Evolutionary conservation across 1,139 yeast species (phyloP).

Genomic region (Hemisphaericaspora lyxosophila): DNA sequence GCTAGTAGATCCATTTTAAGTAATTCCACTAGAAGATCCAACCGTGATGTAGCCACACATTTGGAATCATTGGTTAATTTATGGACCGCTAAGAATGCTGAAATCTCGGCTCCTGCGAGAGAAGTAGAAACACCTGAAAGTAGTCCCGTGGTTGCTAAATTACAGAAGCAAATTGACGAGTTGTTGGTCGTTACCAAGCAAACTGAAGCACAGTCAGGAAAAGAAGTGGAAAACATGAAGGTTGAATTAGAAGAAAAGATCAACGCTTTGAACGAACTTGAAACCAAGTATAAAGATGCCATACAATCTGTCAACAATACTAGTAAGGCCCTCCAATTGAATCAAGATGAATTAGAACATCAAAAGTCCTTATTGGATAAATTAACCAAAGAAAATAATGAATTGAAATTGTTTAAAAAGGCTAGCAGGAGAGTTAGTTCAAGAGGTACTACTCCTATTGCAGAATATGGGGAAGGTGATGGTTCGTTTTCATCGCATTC

Average conservation of each 20-base stretch:
- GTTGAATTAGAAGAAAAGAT: conserved; percentile 33
- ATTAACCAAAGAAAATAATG: conserved; percentile 67
- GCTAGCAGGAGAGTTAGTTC: conserved; percentile 34
- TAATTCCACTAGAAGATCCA: conserved; percentile 22
- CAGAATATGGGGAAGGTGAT: conserved; percentile 16
- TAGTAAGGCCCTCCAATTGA: conserved; percentile 68
- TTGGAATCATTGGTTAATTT: conserved; percentile 39
- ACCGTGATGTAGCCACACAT: conserved; percentile 39
- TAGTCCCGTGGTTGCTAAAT: conserved; percentile 33
- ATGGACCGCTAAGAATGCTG: conserved; percentile 27
- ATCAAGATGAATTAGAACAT: conserved; percentile 67
- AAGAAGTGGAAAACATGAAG: conserved; percentile 37
- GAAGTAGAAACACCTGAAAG: conserved; percentile 15
- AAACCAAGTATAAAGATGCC: conserved; percentile 66
- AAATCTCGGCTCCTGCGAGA: conserved; percentile 10
- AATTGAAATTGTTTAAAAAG: conserved; percentile 55
- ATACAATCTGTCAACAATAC: conserved; percentile 72
- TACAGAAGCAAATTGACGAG: conserved; percentile 51
- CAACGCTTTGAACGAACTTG: conserved; percentile 39
- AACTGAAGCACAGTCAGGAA: conserved; percentile 33
- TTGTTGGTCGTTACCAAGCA: conserved; percentile 39
- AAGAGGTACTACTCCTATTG: conserved; percentile 24
- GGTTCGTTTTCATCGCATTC: conserved; percentile 3
- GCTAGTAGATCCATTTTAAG: conserved; percentile 28
- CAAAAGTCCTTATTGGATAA: conserved; percentile 58